Evolutionary conservation across 2,329 filamentous ascomycete species (phyloP), one percentile per base, ranked within the genome.

Genomic region (Saccharata proteae): DNA sequence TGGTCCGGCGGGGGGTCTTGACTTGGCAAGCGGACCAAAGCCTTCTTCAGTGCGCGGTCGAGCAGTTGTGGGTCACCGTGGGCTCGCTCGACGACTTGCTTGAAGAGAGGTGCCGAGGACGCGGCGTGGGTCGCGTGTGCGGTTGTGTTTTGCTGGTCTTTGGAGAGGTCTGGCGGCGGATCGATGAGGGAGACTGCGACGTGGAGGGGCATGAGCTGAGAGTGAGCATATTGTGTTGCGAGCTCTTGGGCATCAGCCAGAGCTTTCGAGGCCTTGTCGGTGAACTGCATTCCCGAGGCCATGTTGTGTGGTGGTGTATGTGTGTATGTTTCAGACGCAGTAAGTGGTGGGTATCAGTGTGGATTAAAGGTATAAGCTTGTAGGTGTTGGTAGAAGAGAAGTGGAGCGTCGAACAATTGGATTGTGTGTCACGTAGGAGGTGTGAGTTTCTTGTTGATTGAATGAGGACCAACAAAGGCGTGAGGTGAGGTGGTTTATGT

Each of bases 1-100:
- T 80, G 74, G 52, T 96, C 88, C 38, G 90, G 90, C 9, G 90
- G 86, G 10, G 90, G 90, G 45, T 94, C 84, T 62, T 98, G 90
- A 51, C 82, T 92, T 4, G 90, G 88, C 46, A 93, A 65, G 34
- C 90, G 80, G 37, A 96, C 88, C 41, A 98, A 67, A 13, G 68
- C 70, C 68, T 92, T 94, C 69, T 96, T 96, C 47, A 98, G 70
- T 9, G 83, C 69, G 46, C 90, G 75, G 51, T 93, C 84, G 47
- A 96, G 78, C 24, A 80, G 66, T 57, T 96, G 88, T 29, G 82
- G 72, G 54, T 98, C 90, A 49, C 90, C 90, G 60, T 92, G 82
- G 29, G 90, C 88, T 48, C 82, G 76, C 59, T 98, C 88, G 39
- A 98, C 69, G 35, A 94, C 88, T 60, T 98, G 90, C 43, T 83